A percentile compares a stretch with the other conserved stretches of the same genome.
phyloP scores from a whole-genome alignment of 352 stramenopile species.

The Globisporangium apiculatum region DNA sequence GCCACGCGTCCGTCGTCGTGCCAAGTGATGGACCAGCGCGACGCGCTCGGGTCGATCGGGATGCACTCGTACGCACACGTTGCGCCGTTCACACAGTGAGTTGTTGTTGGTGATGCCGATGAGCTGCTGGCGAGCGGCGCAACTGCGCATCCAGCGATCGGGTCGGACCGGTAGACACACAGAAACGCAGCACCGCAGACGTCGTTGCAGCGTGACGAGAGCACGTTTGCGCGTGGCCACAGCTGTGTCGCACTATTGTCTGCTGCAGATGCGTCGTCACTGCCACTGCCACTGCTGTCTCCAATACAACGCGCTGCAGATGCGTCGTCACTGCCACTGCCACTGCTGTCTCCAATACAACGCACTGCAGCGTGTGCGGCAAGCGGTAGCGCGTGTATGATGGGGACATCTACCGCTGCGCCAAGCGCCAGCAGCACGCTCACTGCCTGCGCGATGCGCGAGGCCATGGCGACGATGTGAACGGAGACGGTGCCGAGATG shows the following conservation, averaged over 20 bases:
- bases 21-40: constrained; percentile 6
- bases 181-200: constrained; percentile 1
- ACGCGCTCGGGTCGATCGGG: background rate
- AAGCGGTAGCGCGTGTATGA: too few species aligned
- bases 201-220: constrained; percentile 5
- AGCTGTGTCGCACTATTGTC: background rate
- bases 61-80: constrained; percentile 10
- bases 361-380: too few species aligned
- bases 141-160: constrained; percentile 1
- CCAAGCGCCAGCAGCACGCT: too few species aligned
- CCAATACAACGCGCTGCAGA: too few species aligned
- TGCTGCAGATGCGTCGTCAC: too few species aligned
- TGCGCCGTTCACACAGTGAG: constrained; percentile 5
- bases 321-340: too few species aligned
- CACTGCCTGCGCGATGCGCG: too few species aligned
- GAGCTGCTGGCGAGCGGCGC: background rate
- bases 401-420: too few species aligned
- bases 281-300: too few species aligned
- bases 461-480: too few species aligned
- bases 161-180: constrained; percentile 7
- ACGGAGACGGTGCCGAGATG: too few species aligned
- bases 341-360: too few species aligned
- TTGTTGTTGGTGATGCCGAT: background rate
- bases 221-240: constrained; percentile 4
- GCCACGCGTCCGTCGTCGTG: background rate